Evolutionary conservation across 495 filamentous ascomycete species (phyloP), one percentile per base, ranked within the genome.

Genomic region (Hypoxylon lienhwacheense): DNA sequence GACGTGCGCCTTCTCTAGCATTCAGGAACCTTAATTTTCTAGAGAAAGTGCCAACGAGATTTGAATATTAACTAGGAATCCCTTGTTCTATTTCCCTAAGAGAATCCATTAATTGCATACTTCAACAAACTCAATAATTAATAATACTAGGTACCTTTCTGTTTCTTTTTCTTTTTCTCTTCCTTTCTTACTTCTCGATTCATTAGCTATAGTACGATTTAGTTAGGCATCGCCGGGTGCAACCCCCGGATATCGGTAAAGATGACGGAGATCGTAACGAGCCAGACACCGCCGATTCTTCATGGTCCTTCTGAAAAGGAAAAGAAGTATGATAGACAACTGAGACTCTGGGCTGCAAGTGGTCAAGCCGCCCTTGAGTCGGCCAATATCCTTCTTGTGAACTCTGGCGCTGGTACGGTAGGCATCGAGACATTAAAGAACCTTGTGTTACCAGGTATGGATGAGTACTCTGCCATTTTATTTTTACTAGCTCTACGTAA

Each of bases 391-490:
- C 77, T 97, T 12, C 78, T 99, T 14, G 74, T 99, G 44, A 96
- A 95, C 67, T 87, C 85, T 7, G 89, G 89, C 1, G 72, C 86
- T 4, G 89, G 90, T 22, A 85, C 88, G 1, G 88, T 89, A 7
- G 93, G 95, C 2, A 82, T 96, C 21, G 93, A 99, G 70, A 84
- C 91, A 0, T 80, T 99, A 47, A 99, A 99, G 79, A 99, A 99
- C 68, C 82, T 99, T 16, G 87, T 97, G 1, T 72, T 99, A 34
- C 93, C 93, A 49, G 83, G 85, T 84, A 73, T 20, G 55, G 12
- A 14, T 34, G 29, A 10, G 2, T 8, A 22, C 28, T n/a, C 28
- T n/a, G n/a, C n/a, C n/a, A 41, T 25, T 10, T 17, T 19, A 28
- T 17, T n/a, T 7, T 11, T 1, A 22, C 7, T 5, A 35, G 7